Base-by-base conservation (phyloP, 176 grass and related monocot species). In the Carex littledalei region DNA sequence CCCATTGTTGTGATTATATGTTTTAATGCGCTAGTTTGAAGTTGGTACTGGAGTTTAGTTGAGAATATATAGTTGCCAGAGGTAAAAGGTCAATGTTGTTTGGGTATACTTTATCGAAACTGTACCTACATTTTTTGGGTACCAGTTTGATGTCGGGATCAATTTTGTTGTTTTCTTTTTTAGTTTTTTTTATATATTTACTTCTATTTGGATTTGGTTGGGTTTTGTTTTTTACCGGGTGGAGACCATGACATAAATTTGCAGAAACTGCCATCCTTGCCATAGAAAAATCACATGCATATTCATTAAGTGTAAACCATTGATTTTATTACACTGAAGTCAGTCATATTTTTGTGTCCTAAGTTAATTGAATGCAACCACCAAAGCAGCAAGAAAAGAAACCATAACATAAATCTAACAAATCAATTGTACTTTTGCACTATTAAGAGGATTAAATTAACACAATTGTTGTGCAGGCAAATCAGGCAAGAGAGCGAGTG, bases 401-500 rank as follows among this genome's bases (percentile, higher is more conserved):
- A 57, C 31, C 0, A 43, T 0, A 59, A 67, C 39, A 16, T 14
- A 69, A 32, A 8, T 81, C 8, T 37, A 52, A 31, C 63, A 10
- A 52, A 21, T 10, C 47, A 84, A 61, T 78, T 43, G 67, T 24
- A 12, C 64, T 47, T 17, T 88, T 63, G 18, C n/a, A 50, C 6
- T 3, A 63, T 63, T 61, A 20, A 63, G 21, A 63, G 8, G 60
- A 0, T 63, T 63, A 9, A 63, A 63, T 12, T 63, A 63, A 63
- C 60, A 63, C 2, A 29, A 4, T 13, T 63, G 6, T 8, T 54
- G 53, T 91, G 68, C 89, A 96, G 89, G 82, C 81, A 1, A 84
- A 93, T 1, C 84, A 86, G 29, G 94, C 89, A 4, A 89, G 86
- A 76, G 87, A 92, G n/a, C 85, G 84, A 60, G 69, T 89, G 71